Conservation (phyloP, 2,329 filamentous ascomycete species). For the Acephala macrosclerotiorum region DNA sequence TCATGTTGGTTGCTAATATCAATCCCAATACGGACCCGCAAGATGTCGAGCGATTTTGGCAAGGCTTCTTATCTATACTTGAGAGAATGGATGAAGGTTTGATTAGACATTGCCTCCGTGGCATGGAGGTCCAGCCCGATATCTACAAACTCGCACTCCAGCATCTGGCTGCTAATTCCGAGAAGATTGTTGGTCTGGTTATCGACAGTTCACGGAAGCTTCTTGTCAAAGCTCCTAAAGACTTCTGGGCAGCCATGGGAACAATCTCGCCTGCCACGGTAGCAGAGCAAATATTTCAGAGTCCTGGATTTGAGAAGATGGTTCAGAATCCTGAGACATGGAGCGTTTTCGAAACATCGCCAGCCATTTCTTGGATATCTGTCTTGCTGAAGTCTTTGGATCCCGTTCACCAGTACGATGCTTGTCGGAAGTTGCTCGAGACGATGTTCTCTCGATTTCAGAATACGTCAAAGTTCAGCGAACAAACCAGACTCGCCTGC, state of each 20-base stretch:
- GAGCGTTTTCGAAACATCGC: slow-evolving; percentile 58
- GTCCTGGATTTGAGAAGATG: slow-evolving; percentile 68
- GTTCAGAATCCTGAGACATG: slow-evolving; percentile 66
- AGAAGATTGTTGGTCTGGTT: slow-evolving; percentile 70
- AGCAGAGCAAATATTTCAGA: slow-evolving; percentile 83
- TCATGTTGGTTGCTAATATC: slow-evolving; percentile 67
- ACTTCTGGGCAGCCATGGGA: slow-evolving; percentile 89
- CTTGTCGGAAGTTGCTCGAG: slow-evolving; percentile 79
- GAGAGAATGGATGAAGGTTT: slow-evolving; percentile 74
- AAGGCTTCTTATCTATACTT: slow-evolving; percentile 77
- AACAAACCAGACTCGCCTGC: slow-evolving; percentile 65
- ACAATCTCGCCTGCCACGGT: slow-evolving; percentile 81
- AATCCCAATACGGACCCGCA: slow-evolving; percentile 55
- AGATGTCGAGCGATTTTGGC: slow-evolving; percentile 79
- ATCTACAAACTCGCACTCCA: slow-evolving; percentile 69
- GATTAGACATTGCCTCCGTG: slow-evolving; percentile 79
- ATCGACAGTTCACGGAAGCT: slow-evolving; percentile 75
- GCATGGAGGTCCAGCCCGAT: slow-evolving; percentile 78
- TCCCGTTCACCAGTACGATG: slow-evolving; percentile 77
- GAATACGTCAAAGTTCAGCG: slow-evolving; percentile 57
- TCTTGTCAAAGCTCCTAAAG: slow-evolving; percentile 76
- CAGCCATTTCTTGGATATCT: slow-evolving; percentile 78
- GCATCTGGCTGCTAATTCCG: slow-evolving; percentile 58
- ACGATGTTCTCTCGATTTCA: slow-evolving; percentile 75
- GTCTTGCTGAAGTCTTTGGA: slow-evolving; percentile 81